Evolutionary conservation across 345 rosid species (phyloP), one percentile per base, ranked within the genome.

Genomic region (Limnanthes douglasii): DNA sequence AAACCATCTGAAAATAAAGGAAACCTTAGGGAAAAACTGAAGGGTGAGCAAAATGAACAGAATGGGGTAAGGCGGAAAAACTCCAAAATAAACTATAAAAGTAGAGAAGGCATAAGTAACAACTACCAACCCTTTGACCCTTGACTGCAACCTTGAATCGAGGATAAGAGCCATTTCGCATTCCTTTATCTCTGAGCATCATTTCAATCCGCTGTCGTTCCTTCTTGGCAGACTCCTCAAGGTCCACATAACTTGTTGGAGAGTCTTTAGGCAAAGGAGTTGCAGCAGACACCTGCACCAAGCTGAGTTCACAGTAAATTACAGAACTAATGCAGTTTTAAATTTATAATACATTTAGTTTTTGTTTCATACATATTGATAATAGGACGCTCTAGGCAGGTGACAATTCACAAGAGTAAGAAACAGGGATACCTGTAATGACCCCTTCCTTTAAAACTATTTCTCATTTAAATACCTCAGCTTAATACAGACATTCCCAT

Each of bases 101-200:
- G n/a, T 0, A 31, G 10, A 17, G 5, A 14, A 29, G 13, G 1
- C 16, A 22, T 19, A 30, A 27, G 10, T 15, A 15, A 18, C 23
- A 54, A 19, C 18, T 8, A 38, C 43, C 14, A 54, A 84, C 97
- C 95, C 76, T 83, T 70, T 74, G 93, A 43, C 95, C 95, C 61
- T 76, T 88, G 46, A 76, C 79, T 34, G 79, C 72, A 23, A 88
- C 69, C 25, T 60, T 61, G 38, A 79, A 79, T 30, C 63, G 69
- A 16, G 97, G 97, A 60, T 50, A 73, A 56, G 69, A 58, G 44
- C 86, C 77, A 42, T 40, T 6, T 9, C 19, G 57, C 34, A 60
- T 16, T 59, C 81, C 86, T 72, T 74, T 88, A 15, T 43, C 56
- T 46, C 25, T 55, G 46, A 88, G 67, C 15, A 40, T 53, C 32